Base-by-base conservation (phyloP, 2,329 filamentous ascomycete species). In the Exophiala alcalophila region DNA sequence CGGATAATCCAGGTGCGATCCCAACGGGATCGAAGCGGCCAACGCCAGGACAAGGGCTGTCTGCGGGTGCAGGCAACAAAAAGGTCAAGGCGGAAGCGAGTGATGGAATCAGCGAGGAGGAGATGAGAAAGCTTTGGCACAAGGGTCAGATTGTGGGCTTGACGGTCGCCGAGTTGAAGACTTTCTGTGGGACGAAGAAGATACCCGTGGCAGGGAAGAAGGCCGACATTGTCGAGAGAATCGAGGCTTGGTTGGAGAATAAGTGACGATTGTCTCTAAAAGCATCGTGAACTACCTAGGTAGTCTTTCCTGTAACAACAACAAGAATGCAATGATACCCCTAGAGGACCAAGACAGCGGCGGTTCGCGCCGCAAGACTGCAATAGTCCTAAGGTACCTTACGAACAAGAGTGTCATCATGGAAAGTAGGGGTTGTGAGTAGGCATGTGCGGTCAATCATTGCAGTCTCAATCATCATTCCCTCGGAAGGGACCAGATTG, bases 11-110 rank as follows among this genome's bases (percentile, higher is more conserved):
- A 5, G 44, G 52, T 19, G 65, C 69, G 12, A 64, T 67, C 3
- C 60, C 64, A 10, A 67, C 67, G 0, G 67, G 71, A 15, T 64
- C 65, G 14, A 80, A 80, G 57, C 65, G 78, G 21, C 54, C 52
- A 18, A 46, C 49, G 15, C 46, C 40, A 11, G 33, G 36, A 8
- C 36, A 36, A 12, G 25, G 39, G 19, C 54, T 60, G 8, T 25
- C 50, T 29, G 52, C 37, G 26, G 44, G 46, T 47, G 53, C 53
- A n/a, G 58, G 65, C 1, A 78, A 76, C 2, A 79, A 77, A 39
- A 56, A 64, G 14, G 78, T 75, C 57, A 59, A 62, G 0, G 66
- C 67, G 27, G 45, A 21, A 12, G 54, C 6, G 12, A 15, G 46
- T 6, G 52, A 54, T 4, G 39, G 24, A 2, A 32, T 43, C 3